phyloP scores from a whole-genome alignment of 176 grass and related monocot genomes.

The Rhipidocladum racemiflorum region DNA sequence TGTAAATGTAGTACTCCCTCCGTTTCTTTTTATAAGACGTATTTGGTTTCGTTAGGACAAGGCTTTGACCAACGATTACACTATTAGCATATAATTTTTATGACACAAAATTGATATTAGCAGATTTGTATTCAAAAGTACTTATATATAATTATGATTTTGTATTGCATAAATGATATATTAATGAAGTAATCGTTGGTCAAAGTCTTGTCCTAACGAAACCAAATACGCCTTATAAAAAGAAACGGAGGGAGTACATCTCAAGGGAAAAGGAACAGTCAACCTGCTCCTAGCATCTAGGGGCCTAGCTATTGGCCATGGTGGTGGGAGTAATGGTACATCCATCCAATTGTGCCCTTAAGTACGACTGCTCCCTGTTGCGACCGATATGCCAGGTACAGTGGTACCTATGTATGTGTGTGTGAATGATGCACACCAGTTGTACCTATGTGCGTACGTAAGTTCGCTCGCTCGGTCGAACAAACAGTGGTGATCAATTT shows the following conservation, averaged over 20 bases:
- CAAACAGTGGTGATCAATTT: not conserved
- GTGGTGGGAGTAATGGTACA: not conserved
- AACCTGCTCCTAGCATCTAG: not conserved
- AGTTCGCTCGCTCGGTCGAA: not conserved
- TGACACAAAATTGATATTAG: too few species aligned
- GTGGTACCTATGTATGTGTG: not conserved
- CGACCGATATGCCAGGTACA: not conserved
- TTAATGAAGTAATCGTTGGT: too few species aligned
- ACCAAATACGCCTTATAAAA: too few species aligned
- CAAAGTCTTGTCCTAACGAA: too few species aligned
- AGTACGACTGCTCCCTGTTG: not conserved
- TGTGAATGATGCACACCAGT: not conserved
- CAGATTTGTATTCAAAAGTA: too few species aligned
- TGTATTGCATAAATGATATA: too few species aligned
- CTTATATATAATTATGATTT: too few species aligned
- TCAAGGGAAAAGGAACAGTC: constrained; percentile 16
- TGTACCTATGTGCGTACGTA: not conserved
- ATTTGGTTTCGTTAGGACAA: too few species aligned
- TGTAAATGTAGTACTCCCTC: not conserved
- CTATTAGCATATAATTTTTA: too few species aligned
- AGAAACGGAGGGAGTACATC: too few species aligned
- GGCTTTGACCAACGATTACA: too few species aligned
- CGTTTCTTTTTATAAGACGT: too few species aligned
- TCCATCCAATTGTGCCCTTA: not conserved
- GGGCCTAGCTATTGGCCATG: not conserved